Base-by-base conservation (phyloP, 768 basidiomycete genomes). In the Pilatotrama ljubarskyi region DNA sequence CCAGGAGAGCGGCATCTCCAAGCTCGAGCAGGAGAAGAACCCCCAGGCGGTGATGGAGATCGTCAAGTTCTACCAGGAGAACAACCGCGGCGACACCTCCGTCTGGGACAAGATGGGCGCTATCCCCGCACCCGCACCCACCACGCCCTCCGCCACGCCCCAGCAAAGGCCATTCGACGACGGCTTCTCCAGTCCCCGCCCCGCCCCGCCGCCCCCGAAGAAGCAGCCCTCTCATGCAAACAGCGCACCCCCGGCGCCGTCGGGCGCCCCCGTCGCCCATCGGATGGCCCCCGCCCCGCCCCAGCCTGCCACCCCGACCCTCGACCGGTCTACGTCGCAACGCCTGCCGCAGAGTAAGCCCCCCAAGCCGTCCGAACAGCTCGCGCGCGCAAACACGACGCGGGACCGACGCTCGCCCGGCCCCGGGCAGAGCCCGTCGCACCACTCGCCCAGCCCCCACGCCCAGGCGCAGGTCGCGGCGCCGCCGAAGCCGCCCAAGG, bases 41-140 rank as follows among this genome's bases (percentile, higher is more conserved):
- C 97, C 97, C 0, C 90, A 97, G 75, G 94, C 94, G 3, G 94
- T 98, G 61, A 94, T 95, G 86, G 97, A 98, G 70, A 96, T 98
- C 63, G 96, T 99, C 73, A 95, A 95, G 70, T 98, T 98, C 76
- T 98, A 97, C 74, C 96, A 98, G 69, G 91, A 95, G 74, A 85
- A 89, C 36, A 82, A 86, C 61, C 83, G 84, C 59, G 87, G 87
- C 32, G 71, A 70, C 42, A 63, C 61, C 3, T 71, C 70, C 68
- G 86, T 86, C 32, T 94, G 91, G 91, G 91, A 90, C 74, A 94
- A 93, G 80, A 82, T 93, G 74, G 68, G 70, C 29, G 66, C 71
- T 7, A 59, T 71, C n/a, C 52, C 66, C 7, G 68, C 72, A 40
- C 69, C 68, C 22, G 58, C 66, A 36, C 64, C 64, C 6, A 55